Percentiles rank a stretch among this genome's conserved stretches.
Conservation (phyloP, 768 basidiomycete species). For the Pleurotus citrinopileatus region DNA sequence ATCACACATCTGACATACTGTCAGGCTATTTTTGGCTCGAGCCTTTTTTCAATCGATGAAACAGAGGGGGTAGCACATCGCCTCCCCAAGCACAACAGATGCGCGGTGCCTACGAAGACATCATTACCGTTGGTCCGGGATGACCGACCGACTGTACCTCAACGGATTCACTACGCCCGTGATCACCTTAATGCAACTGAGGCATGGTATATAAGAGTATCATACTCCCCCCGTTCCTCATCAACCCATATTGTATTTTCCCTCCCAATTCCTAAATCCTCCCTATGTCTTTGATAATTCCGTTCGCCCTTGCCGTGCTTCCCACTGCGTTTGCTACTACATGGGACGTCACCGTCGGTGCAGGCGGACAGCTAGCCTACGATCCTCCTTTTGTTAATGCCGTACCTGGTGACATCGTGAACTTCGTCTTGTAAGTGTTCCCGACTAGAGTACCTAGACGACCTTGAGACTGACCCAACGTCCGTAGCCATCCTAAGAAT, state of each 20-base stretch:
- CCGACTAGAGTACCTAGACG: conserved; percentile 15
- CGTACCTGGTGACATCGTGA: conserved; percentile 39
- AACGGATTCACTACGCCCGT: too few species aligned
- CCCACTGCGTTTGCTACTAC: conserved; percentile 26
- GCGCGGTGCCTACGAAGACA: too few species aligned
- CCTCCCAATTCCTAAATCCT: not conserved
- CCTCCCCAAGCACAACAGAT: too few species aligned
- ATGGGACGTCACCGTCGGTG: conserved; percentile 33
- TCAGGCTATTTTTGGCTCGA: too few species aligned
- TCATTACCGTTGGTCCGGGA: too few species aligned
- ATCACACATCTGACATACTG: too few species aligned
- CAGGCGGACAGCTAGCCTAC: conserved; percentile 27
- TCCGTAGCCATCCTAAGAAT: conserved; percentile 40
- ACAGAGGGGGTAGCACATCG: too few species aligned
- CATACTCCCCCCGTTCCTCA: not conserved
- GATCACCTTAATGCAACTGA: too few species aligned
- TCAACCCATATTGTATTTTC: not conserved
- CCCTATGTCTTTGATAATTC: conserved; percentile 13
- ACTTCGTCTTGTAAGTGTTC: conserved; percentile 45
- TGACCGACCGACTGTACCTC: too few species aligned
- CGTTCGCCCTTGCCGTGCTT: conserved; percentile 21
- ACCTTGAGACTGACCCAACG: not conserved
- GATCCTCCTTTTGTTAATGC: conserved; percentile 37
- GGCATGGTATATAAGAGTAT: too few species aligned
- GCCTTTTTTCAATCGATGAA: too few species aligned